Percentiles rank a stretch among this genome's conserved stretches.
Conservation (phyloP, 352 stramenopile genomes). For the Globisporangium radiosum region DNA sequence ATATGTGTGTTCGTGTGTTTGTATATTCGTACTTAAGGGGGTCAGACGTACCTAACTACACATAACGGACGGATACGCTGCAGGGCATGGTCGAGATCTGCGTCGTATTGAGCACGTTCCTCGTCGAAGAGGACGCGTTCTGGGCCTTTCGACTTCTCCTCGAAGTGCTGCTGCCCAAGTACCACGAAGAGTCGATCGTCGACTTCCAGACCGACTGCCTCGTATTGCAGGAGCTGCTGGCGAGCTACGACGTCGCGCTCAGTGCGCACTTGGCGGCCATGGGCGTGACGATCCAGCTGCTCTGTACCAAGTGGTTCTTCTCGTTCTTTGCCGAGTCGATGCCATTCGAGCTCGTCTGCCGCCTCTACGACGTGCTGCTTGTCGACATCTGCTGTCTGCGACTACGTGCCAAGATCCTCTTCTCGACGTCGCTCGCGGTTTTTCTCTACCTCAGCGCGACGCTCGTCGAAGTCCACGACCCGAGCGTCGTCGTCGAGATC, state of each 20-base stretch:
- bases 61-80: neutral
- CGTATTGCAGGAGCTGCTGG: conserved; percentile 68
- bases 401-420: conserved; percentile 61
- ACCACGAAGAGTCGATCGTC: conserved; percentile 72
- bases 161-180: conserved; percentile 69
- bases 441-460: conserved; percentile 68
- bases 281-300: conserved; percentile 65
- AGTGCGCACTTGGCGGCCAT: conserved; percentile 49
- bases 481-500: conserved; percentile 68
- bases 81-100: conserved; percentile 79
- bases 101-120: conserved; percentile 66
- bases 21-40: neutral
- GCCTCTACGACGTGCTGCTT: conserved; percentile 71
- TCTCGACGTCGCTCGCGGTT: conserved; percentile 66
- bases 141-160: conserved; percentile 70
- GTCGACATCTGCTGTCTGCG: conserved; percentile 54
- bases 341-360: conserved; percentile 71
- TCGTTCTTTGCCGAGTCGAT: conserved; percentile 82
- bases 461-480: conserved; percentile 65
- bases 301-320: conserved; percentile 84
- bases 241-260: conserved; percentile 37
- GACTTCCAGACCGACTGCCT: conserved; percentile 82
- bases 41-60: neutral
- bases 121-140: conserved; percentile 74
- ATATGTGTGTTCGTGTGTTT: neutral